These are phyloP conservation scores for Colletotrichum liaoningense DNA, from an alignment of 2,329 filamentous ascomycete genomes.

Conservation along the genomic window DNA sequence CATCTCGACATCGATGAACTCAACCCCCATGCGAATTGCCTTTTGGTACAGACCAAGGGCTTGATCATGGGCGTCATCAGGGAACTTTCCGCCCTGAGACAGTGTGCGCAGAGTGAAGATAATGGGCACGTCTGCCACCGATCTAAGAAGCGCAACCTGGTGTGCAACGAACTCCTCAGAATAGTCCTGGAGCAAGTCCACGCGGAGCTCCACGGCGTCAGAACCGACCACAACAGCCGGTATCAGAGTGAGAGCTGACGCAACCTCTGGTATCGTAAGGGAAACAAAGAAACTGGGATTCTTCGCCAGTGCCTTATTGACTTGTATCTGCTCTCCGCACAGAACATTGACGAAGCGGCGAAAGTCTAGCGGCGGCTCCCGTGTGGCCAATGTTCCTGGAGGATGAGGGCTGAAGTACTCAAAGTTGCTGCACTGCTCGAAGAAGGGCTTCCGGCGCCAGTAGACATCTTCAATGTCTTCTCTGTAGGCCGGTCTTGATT, in stretches of 20 bases:
- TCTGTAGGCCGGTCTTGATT: constrained; percentile 90
- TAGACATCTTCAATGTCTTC: constrained; percentile 95
- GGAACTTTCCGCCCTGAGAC: constrained; percentile 89
- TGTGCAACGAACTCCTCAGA: constrained; percentile 81
- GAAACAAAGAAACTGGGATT: constrained; percentile 93
- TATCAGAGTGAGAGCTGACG: constrained; percentile 71
- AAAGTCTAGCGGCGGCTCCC: constrained; percentile 65
- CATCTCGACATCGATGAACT: constrained; percentile 95
- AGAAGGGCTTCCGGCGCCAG: constrained; percentile 88
- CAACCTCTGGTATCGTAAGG: constrained; percentile 83
- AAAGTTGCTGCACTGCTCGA: constrained; percentile 91
- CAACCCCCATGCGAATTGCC: constrained; percentile 85
- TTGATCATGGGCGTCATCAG: constrained; percentile 78
- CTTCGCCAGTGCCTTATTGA: constrained; percentile 50
- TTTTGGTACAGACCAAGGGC: constrained; percentile 80
- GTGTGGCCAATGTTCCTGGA: constrained; percentile 36
- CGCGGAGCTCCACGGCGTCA: constrained; percentile 93
- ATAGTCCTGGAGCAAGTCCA: constrained; percentile 86
- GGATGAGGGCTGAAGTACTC: constrained; percentile 86
- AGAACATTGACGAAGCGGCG: constrained; percentile 71
- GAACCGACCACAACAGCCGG: constrained; percentile 82
- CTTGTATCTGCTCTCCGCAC: constrained; percentile 39
- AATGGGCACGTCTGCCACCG: constrained; percentile 78
- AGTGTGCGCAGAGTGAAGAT: constrained; percentile 92
- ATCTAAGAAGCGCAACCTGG: constrained; percentile 84